Conservation (phyloP, 345 rosid genomes). For the Acer negundo region DNA sequence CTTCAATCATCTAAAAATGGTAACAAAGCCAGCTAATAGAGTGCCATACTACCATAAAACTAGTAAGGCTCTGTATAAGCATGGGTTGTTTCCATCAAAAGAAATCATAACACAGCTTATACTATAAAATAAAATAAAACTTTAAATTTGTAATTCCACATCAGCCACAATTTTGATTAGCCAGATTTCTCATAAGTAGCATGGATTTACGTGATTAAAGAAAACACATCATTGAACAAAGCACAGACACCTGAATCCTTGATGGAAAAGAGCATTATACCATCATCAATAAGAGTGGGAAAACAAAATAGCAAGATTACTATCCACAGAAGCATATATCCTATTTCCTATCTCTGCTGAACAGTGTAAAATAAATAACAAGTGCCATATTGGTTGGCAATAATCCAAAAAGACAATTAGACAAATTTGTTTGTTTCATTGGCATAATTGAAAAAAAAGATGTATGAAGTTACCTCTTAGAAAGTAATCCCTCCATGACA, state of each 20-base stretch:
- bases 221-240: neutral
- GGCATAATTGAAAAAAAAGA: constrained; percentile 6
- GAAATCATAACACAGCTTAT: neutral
- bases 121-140: neutral
- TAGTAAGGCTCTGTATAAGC: neutral
- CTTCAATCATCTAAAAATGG: neutral
- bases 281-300: too few relatives aligned
- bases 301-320: neutral
- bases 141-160: neutral
- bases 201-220: neutral
- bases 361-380: neutral
- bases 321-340: neutral
- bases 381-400: neutral
- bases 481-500: constrained; percentile 89
- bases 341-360: neutral
- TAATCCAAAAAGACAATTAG: neutral
- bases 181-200: neutral
- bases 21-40: neutral
- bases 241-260: neutral
- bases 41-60: neutral
- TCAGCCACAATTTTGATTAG: neutral
- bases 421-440: neutral
- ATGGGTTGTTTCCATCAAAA: neutral
- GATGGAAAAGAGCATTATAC: too few relatives aligned
- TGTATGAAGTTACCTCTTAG: constrained; percentile 58